phyloP scores from a whole-genome alignment of 2,329 filamentous ascomycete species.

The Phialophora chinensis region DNA sequence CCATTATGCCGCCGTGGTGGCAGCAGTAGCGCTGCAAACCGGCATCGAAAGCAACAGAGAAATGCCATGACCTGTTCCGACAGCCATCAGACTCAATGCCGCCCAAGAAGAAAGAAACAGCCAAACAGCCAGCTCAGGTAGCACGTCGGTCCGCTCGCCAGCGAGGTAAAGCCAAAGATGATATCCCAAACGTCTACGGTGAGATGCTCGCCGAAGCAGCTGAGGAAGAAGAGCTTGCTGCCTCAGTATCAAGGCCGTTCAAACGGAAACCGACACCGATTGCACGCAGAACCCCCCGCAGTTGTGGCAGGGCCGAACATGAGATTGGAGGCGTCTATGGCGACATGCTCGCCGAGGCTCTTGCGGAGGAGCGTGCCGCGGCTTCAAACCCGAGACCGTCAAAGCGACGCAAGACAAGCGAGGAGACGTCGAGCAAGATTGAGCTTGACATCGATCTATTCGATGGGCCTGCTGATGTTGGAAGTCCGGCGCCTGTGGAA shows the following conservation, averaged over 20 bases:
- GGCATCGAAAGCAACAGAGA: constrained; percentile 9
- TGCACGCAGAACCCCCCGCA: constrained; percentile 33
- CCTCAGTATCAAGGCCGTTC: constrained; percentile 31
- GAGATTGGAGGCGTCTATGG: constrained; percentile 48
- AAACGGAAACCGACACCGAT: constrained; percentile 39
- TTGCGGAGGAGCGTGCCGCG: constrained; percentile 45
- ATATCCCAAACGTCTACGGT: constrained; percentile 47
- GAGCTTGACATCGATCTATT: constrained; percentile 31
- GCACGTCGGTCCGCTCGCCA: constrained; percentile 35
- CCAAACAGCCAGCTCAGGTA: constrained; percentile 11
- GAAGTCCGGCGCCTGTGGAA: constrained; percentile 25
- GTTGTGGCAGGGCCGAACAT: constrained; percentile 37
- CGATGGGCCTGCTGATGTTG: constrained; percentile 19
- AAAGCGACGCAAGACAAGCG: constrained; percentile 49
- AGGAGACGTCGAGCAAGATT: constrained; percentile 40
- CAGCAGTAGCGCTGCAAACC: neutral
- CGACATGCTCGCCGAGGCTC: constrained; percentile 48
- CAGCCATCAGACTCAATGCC: constrained; percentile 23
- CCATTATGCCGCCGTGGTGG: neutral
- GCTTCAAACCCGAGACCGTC: constrained; percentile 43
- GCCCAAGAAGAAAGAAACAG: constrained; percentile 17
- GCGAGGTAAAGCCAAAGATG: constrained; percentile 38
- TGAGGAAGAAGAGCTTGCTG: constrained; percentile 46
- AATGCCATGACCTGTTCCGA: neutral
- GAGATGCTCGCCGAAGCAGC: constrained; percentile 48